Conservation (phyloP, 129 eudicot species). For the Artemisia tridentata region DNA sequence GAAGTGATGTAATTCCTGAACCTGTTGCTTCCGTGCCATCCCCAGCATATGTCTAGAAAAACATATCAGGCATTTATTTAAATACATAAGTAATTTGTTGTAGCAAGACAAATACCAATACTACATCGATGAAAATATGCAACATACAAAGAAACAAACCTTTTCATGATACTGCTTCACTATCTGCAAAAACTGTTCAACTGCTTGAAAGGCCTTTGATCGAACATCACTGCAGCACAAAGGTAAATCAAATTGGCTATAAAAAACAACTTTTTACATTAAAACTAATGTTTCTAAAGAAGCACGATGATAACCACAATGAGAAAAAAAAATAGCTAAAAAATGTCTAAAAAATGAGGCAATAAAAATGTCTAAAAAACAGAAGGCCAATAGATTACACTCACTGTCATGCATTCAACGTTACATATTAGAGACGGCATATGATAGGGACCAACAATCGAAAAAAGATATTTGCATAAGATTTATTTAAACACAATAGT, state of each 20-base stretch:
- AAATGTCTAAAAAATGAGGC: background rate
- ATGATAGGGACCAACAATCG: background rate
- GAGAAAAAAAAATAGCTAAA: background rate
- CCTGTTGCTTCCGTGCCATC: conserved; percentile 50
- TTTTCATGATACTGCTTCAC: conserved; percentile 79
- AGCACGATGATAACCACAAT: background rate
- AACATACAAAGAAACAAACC: conserved; percentile 35
- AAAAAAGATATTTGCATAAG: background rate
- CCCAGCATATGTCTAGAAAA: conserved; percentile 53
- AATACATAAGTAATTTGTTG: background rate
- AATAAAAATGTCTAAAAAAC: background rate
- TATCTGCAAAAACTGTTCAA: conserved; percentile 86
- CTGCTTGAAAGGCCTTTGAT: conserved; percentile 92
- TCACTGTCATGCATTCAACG: background rate
- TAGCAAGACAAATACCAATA: conserved; percentile 14
- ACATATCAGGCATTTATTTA: conserved; percentile 11
- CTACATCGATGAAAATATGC: background rate
- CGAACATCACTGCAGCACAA: conserved; percentile 71
- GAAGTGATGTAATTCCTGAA: conserved; percentile 53
- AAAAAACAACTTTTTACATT: background rate
- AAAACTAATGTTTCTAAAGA: background rate
- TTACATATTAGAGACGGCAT: background rate
- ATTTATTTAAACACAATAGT: background rate
- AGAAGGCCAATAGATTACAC: background rate
- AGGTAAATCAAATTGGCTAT: background rate